Evolutionary conservation across 345 rosid genomes (phyloP).

Genomic region (Balakata baccata): DNA sequence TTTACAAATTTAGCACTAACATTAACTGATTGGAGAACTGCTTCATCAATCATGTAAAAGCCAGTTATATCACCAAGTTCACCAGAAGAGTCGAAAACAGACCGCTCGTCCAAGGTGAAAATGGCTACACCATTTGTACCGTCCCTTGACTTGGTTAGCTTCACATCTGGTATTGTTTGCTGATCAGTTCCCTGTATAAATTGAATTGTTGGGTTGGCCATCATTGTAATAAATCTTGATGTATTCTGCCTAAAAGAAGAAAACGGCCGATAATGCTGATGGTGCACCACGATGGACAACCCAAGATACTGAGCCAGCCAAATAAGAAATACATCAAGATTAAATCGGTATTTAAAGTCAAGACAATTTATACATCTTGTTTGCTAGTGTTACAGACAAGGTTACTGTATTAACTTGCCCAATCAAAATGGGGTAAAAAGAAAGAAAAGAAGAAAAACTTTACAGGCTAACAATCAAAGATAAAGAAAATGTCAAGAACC

Average conservation of each 20-base stretch:
- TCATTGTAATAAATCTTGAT: conserved; percentile 41
- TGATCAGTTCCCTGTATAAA: conserved; percentile 94
- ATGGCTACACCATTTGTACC: conserved; percentile 82
- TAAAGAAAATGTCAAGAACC: neutral
- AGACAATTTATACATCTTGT: neutral
- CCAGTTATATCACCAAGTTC: conserved; percentile 96
- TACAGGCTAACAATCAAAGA: neutral
- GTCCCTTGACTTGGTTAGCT: conserved; percentile 80
- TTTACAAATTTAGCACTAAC: conserved; percentile 89
- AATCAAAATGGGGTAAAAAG: neutral
- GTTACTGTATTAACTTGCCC: neutral
- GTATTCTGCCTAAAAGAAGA: conserved; percentile 22
- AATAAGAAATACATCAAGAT: conserved; percentile 1
- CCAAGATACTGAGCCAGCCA: conserved; percentile 43
- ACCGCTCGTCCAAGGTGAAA: conserved; percentile 75
- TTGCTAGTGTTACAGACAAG: neutral
- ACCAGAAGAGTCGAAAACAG: conserved; percentile 79
- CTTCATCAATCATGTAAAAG: conserved; percentile 93
- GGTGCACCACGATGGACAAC: conserved; percentile 33
- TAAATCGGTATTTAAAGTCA: neutral
- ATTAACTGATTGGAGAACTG: conserved; percentile 83
- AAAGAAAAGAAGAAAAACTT: neutral
- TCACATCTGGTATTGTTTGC: conserved; percentile 75
- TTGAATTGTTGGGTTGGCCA: conserved; percentile 74
- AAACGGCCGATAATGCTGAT: conserved; percentile 34